Evolutionary conservation across 179 eudicot genomes (phyloP), one percentile per base, ranked within the genome.

Genomic region (Camellia oleifera): DNA sequence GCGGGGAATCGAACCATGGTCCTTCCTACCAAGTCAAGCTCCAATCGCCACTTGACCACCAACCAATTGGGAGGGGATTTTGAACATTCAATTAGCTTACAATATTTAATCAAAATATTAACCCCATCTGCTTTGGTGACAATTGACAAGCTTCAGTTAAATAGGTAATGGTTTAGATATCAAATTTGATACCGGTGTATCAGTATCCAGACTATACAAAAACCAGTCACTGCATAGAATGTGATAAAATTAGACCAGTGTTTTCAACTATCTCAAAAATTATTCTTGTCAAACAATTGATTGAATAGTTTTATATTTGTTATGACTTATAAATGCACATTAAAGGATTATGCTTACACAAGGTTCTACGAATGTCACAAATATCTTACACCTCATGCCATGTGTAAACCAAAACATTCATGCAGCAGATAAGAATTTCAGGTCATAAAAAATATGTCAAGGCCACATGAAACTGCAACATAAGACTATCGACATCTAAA

Each of bases 401-500:
- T 18, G 0, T 23, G 18, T 40, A 62, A 61, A 2, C 3, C 62
- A 65, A 65, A 5, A 65, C 17, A 23, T 15, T 53, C 61, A 23
- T 73, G 72, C 61, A 80, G 57, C 48, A 80, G 9, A 66, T 13
- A 17, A 32, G 8, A 52, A 66, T 14, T 40, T 7, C 7, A 63
- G 44, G n/a, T 70, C 20, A 32, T 40, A 56, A 74, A 12, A 63
- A 23, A 66, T 0, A 23, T 32, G 40, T 52, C 8, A 26, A 56
- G 17, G 18, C 62, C 52, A 54, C 72, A 60, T 15, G 20, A 46
- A 40, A 18, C 18, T 11, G 58, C 44, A 79, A n/a, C 44, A 56
- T 48, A 9, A 83, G 62, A 61, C 48, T 26, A 69, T 53, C 54
- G 69, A 58, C 54, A 48, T 26, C 9, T n/a, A 44, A 62, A 88